Evolutionary conservation across 371 early-diverging fungal species (phyloP).

Genomic region (Mucor ambiguus): DNA sequence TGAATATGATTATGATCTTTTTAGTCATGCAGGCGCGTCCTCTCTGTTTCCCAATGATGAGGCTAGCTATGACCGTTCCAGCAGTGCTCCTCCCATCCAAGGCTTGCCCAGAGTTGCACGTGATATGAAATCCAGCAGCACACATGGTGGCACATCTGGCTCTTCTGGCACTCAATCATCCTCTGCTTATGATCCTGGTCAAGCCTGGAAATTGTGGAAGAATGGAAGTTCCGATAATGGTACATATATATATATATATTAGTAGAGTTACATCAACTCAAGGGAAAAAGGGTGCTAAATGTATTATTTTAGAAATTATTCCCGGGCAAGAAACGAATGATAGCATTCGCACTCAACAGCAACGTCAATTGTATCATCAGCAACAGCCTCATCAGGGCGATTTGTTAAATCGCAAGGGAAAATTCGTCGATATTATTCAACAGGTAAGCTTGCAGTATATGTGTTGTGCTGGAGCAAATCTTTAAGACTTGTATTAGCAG

Average conservation of each 20-base stretch:
- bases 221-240: slow-evolving; percentile 11
- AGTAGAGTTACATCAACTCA: not conserved
- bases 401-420: slow-evolving; percentile 29
- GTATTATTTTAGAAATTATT: slow-evolving; percentile 7
- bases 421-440: slow-evolving; percentile 16
- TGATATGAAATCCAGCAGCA: slow-evolving; percentile 9
- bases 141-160: not conserved
- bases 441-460: slow-evolving; percentile 3
- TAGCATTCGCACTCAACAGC: slow-evolving; percentile 4
- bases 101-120: slow-evolving; percentile 13
- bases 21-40: slow-evolving; percentile 19
- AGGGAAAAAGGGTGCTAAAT: slow-evolving; percentile 1
- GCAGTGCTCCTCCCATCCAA: slow-evolving; percentile 18
- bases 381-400: slow-evolving; percentile 14
- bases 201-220: slow-evolving; percentile 23
- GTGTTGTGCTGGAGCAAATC: no score
- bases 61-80: slow-evolving; percentile 1
- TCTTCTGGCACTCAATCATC: not conserved
- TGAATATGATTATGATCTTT: slow-evolving; percentile 18
- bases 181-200: slow-evolving; percentile 14
- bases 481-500: not conserved
- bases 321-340: slow-evolving; percentile 11
- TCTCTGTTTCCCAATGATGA: slow-evolving; percentile 15
- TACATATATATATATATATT: not conserved
- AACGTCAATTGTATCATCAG: slow-evolving; percentile 9